phyloP scores from a whole-genome alignment of 176 grass and related monocot species.

The Paspalum notatum region DNA sequence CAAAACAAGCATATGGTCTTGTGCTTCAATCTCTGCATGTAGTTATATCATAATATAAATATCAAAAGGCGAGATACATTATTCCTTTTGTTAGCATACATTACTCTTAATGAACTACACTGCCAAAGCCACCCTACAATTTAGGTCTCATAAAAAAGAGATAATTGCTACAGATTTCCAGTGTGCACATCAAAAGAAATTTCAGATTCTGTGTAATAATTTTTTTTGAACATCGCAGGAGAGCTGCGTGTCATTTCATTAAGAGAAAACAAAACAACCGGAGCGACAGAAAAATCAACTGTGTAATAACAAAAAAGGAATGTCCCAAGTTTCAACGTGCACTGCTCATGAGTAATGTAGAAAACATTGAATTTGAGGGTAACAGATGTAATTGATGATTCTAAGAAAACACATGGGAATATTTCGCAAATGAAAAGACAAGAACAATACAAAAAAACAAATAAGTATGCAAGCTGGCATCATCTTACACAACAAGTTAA shows the following conservation, averaged over 20 bases:
- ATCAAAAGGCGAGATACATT: not conserved
- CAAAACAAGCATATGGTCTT: slow-evolving; percentile 25
- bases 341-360: not conserved
- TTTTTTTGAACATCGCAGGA: too few relatives aligned
- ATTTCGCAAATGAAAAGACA: slow-evolving; percentile 7
- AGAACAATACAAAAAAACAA: slow-evolving; percentile 1
- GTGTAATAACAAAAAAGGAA: not conserved
- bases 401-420: not conserved
- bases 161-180: not conserved
- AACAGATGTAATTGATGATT: not conserved
- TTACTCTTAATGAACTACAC: too few relatives aligned
- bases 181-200: not conserved
- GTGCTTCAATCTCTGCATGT: not conserved
- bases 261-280: too few relatives aligned
- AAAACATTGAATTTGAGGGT: not conserved
- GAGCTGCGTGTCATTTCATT: too few relatives aligned
- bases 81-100: too few relatives aligned
- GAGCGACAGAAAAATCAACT: too few relatives aligned
- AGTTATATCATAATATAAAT: slow-evolving; percentile 2
- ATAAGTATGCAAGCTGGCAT: slow-evolving; percentile 4
- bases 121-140: too few relatives aligned
- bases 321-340: not conserved
- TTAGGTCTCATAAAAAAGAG: too few relatives aligned
- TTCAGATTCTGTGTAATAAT: not conserved
- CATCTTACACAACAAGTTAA: slow-evolving; percentile 2